Percentiles rank a stretch among this genome's conserved stretches.
Conservation (phyloP, 140 eudicot species). For the Oenanthe javanica region DNA sequence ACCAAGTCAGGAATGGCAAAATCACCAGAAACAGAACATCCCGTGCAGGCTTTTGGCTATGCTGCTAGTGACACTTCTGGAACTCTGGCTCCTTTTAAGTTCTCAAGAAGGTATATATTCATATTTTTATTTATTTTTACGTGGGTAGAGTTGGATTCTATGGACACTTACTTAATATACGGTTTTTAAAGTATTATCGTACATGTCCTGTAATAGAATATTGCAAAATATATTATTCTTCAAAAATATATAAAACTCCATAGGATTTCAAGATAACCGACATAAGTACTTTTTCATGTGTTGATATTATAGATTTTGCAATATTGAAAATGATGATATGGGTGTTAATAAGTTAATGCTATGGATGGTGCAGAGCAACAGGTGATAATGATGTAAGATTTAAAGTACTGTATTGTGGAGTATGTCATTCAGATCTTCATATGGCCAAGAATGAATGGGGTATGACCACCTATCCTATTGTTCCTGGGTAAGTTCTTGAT, state of each 20-base stretch:
- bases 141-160: too few relatives aligned
- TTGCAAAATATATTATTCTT: too few relatives aligned
- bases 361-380: constrained; percentile 36
- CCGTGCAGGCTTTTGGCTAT: constrained; percentile 14
- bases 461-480: constrained; percentile 38
- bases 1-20: constrained; percentile 5
- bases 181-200: too few relatives aligned
- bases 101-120: constrained; percentile 5
- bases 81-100: constrained; percentile 7
- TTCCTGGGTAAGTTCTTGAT: constrained; percentile 44
- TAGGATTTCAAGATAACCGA: too few relatives aligned
- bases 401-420: constrained; percentile 54
- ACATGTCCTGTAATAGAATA: too few relatives aligned
- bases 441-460: constrained; percentile 54
- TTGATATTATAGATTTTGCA: neutral
- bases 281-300: neutral
- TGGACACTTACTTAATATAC: too few relatives aligned
- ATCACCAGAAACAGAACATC: constrained; percentile 21
- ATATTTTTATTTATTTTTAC: too few relatives aligned
- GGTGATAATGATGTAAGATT: constrained; percentile 60
- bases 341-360: neutral
- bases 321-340: neutral
- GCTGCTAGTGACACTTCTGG: constrained; percentile 10
- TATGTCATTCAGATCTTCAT: constrained; percentile 75
- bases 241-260: neutral